A percentile compares a stretch with the other conserved stretches of the same genome.
phyloP scores from a whole-genome alignment of 345 rosid genomes.

The Camelina sativa region DNA sequence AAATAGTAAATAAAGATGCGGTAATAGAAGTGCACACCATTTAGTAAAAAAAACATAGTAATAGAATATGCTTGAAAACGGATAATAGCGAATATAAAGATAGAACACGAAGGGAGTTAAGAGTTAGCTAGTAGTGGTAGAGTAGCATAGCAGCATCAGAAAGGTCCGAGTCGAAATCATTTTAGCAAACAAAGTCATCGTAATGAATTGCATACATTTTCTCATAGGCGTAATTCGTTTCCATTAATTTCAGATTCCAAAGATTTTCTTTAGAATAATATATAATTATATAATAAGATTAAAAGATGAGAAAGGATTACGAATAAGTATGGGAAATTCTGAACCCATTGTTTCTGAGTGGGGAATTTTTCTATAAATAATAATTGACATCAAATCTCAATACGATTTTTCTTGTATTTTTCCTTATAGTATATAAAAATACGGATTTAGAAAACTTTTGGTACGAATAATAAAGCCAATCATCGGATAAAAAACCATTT shows the following conservation, averaged over 20 bases:
- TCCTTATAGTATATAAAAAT: background rate
- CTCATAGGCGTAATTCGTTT: constrained; percentile 13
- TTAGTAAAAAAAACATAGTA: too few relatives aligned
- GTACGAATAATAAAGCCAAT: constrained; percentile 3
- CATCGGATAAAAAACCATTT: background rate
- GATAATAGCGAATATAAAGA: constrained; percentile 31
- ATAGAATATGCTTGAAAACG: background rate
- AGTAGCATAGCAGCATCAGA: background rate
- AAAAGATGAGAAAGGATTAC: constrained; percentile 6
- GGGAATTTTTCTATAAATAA: background rate
- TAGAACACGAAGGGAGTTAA: background rate
- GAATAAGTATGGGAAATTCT: constrained; percentile 32
- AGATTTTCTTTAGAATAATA: constrained; percentile 20
- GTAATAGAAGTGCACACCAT: too few relatives aligned
- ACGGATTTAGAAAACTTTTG: background rate
- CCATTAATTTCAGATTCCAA: constrained; percentile 9
- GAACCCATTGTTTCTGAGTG: constrained; percentile 34
- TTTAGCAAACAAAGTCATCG: constrained; percentile 5
- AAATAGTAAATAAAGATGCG: background rate
- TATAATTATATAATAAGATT: background rate
- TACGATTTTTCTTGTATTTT: background rate
- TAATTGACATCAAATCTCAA: background rate
- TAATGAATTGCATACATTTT: background rate
- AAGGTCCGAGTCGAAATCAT: constrained; percentile 24
- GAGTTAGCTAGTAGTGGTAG: background rate